Percentiles rank a stretch among this genome's conserved stretches.
Evolutionary conservation across 805 yeast genomes (phyloP).

Genomic region (Zygoascus flipseniorum): DNA sequence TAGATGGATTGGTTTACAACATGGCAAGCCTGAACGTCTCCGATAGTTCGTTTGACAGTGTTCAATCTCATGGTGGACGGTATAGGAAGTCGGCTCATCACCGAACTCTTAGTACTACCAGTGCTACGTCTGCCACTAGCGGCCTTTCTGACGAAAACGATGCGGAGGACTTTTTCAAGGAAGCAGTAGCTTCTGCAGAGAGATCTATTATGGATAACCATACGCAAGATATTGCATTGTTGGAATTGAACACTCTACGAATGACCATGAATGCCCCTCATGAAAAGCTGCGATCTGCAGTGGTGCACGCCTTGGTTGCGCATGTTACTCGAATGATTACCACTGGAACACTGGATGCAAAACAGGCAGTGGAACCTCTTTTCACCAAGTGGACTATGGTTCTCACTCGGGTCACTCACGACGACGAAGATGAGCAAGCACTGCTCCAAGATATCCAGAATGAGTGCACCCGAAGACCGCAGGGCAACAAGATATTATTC

Average conservation of each 20-base stretch:
- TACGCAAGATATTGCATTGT: constrained; percentile 82
- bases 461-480: constrained; percentile 34
- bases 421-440: constrained; percentile 67
- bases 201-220: constrained; percentile 90
- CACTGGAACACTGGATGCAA: constrained; percentile 67
- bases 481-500: constrained; percentile 38
- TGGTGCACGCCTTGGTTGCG: constrained; percentile 59
- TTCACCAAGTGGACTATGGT: constrained; percentile 76
- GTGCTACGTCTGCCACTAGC: constrained; percentile 34
- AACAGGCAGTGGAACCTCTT: constrained; percentile 68
- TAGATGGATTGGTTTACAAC: constrained; percentile 19
- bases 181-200: constrained; percentile 89
- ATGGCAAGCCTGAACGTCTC: constrained; percentile 26
- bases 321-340: constrained; percentile 66
- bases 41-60: constrained; percentile 23
- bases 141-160: constrained; percentile 42
- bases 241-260: constrained; percentile 88
- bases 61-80: constrained; percentile 2
- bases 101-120: constrained; percentile 22
- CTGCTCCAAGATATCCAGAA: constrained; percentile 42
- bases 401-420: constrained; percentile 80
- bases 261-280: constrained; percentile 97
- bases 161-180: constrained; percentile 74
- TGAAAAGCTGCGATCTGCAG: constrained; percentile 83
- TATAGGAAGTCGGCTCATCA: constrained; percentile 12